Conservation (phyloP, 2,329 filamentous ascomycete genomes). For the Cladosporium cucumerinum region DNA sequence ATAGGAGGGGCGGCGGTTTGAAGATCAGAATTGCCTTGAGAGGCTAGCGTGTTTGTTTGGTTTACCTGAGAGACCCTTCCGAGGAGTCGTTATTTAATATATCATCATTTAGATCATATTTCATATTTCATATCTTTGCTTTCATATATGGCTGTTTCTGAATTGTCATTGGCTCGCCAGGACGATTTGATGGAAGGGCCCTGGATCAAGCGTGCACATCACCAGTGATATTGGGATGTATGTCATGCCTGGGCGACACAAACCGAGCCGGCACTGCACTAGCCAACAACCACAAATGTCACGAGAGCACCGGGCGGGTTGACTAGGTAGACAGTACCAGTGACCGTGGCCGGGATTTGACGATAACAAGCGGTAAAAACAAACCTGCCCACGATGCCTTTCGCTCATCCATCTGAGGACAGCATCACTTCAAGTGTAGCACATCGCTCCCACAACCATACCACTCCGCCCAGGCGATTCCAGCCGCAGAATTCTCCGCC, state of each 20-base stretch:
- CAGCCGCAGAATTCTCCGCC: constrained; percentile 68
- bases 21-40: not conserved
- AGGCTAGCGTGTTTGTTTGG: not conserved
- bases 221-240: not conserved
- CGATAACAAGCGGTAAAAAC: too few relatives aligned
- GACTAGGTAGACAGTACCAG: too few relatives aligned
- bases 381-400: not conserved
- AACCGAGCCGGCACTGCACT: too few relatives aligned
- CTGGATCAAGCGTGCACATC: not conserved
- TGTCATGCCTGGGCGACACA: not conserved
- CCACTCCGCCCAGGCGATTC: constrained; percentile 69
- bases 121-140: not conserved
- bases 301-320: not conserved
- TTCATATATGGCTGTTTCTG: not conserved
- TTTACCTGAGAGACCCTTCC: not conserved
- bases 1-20: not conserved
- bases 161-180: not conserved
- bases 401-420: not conserved
- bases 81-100: not conserved
- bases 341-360: too few relatives aligned
- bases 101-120: not conserved
- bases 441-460: constrained; percentile 87
- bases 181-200: not conserved
- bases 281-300: too few relatives aligned
- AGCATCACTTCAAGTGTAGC: constrained; percentile 52